phyloP scores from a whole-genome alignment of 371 early-diverging fungal genomes.

The Mucor mucedo region DNA sequence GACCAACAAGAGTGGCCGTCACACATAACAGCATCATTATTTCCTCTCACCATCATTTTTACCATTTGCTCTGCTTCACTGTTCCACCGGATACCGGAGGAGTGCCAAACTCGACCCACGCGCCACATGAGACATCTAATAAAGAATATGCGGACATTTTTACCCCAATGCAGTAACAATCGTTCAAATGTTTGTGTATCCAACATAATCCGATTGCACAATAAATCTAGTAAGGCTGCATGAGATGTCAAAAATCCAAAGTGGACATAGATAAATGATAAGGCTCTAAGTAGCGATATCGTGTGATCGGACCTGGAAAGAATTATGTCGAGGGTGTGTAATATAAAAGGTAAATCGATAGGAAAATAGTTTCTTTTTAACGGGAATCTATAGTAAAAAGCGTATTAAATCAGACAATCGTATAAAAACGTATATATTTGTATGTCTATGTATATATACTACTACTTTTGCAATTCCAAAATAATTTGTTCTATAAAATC shows the following conservation, averaged over 20 bases:
- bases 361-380: conserved; percentile 24
- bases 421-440: too few species aligned
- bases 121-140: conserved; percentile 59
- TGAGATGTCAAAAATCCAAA: conserved; percentile 56
- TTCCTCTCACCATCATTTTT: conserved; percentile 3
- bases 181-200: conserved; percentile 53
- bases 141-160: conserved; percentile 58
- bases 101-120: conserved; percentile 40
- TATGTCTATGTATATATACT: too few species aligned
- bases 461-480: conserved; percentile 45
- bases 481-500: conserved; percentile 57
- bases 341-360: conserved; percentile 54
- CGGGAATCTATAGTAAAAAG: conserved; percentile 7
- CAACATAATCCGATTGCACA: conserved; percentile 50
- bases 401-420: too few species aligned
- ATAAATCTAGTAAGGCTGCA: conserved; percentile 38
- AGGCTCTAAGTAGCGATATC: conserved; percentile 52
- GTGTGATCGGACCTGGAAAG: conserved; percentile 56
- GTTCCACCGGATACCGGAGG: conserved; percentile 19
- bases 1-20: conserved; percentile 11
- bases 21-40: not conserved
- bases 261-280: conserved; percentile 59
- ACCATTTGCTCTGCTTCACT: conserved; percentile 10
- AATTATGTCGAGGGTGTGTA: conserved; percentile 50
- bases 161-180: conserved; percentile 61